Percentiles rank a stretch among this genome's conserved stretches.
phyloP scores from a whole-genome alignment of 2,329 filamentous ascomycete species.

The Cladosporium sp. region DNA sequence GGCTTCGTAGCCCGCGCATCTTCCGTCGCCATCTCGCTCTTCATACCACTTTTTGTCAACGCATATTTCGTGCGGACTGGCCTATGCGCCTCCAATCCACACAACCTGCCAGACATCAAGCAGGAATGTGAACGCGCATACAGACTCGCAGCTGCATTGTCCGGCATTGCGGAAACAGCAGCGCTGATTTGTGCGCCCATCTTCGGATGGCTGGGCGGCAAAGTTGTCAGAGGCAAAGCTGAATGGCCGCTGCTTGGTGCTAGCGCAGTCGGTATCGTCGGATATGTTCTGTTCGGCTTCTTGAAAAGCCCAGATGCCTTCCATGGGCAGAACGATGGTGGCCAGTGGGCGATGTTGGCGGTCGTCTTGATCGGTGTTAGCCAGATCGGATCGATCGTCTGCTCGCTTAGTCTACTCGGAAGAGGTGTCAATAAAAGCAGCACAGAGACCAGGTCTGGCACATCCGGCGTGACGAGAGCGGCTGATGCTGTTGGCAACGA shows the following conservation, averaged over 20 bases:
- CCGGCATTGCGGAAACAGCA: slow-evolving; percentile 81
- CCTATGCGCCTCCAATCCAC: slow-evolving; percentile 59
- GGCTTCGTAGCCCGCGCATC: slow-evolving; percentile 93
- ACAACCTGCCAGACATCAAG: slow-evolving; percentile 62
- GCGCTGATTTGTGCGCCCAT: slow-evolving; percentile 80
- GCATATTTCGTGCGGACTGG: slow-evolving; percentile 80
- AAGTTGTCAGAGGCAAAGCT: slow-evolving; percentile 44
- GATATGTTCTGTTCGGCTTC: slow-evolving; percentile 73
- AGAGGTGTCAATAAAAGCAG: slow-evolving; percentile 63
- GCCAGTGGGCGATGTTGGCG: slow-evolving; percentile 55
- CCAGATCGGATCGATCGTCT: slow-evolving; percentile 95
- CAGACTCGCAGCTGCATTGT: slow-evolving; percentile 78
- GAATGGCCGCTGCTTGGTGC: slow-evolving; percentile 73
- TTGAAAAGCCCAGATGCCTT: slow-evolving; percentile 70
- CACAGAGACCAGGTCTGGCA: slow-evolving; percentile 13
- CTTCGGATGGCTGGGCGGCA: slow-evolving; percentile 81
- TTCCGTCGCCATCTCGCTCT: slow-evolving; percentile 90
- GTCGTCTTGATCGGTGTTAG: slow-evolving; percentile 81
- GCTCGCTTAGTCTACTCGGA: slow-evolving; percentile 83
- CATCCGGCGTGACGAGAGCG: slow-evolving; percentile 14
- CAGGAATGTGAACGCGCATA: slow-evolving; percentile 82
- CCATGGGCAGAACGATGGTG: slow-evolving; percentile 59
- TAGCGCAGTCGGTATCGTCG: slow-evolving; percentile 68
- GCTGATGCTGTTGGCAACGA: slow-evolving; percentile 19
- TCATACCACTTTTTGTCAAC: slow-evolving; percentile 90